These are phyloP conservation scores for Lentinula guzmanii DNA, from an alignment of 768 basidiomycete species.

Conservation along the genomic window DNA sequence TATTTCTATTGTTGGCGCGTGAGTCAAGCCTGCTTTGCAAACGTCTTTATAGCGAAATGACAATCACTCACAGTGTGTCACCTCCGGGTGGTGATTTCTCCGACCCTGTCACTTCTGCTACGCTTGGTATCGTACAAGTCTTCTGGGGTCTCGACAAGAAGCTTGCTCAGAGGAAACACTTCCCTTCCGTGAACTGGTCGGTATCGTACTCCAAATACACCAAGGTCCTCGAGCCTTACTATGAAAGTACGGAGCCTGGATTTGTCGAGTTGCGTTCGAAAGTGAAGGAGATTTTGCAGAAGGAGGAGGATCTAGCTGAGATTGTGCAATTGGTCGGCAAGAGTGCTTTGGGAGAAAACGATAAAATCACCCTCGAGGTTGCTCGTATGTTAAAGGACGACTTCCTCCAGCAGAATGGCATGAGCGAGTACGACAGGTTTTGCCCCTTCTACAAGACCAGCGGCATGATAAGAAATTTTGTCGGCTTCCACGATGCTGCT, in stretches of 20 bases:
- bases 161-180: constrained; percentile 97
- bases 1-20: constrained; percentile 99
- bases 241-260: constrained; percentile 87
- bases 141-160: constrained; percentile 99
- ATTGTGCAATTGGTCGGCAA: constrained; percentile 99
- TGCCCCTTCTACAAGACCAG: constrained; percentile 99
- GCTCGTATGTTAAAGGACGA: constrained; percentile 97
- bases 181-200: constrained; percentile 99
- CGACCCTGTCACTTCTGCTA: constrained; percentile 96
- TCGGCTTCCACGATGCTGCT: constrained; percentile 90
- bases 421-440: constrained; percentile 95
- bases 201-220: constrained; percentile 99
- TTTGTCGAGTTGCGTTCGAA: constrained; percentile 90
- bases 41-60: constrained; percentile 2
- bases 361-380: constrained; percentile 98
- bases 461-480: constrained; percentile 92
- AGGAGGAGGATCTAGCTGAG: constrained; percentile 97
- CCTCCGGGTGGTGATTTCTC: constrained; percentile 99
- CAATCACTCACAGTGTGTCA: constrained; percentile 61
- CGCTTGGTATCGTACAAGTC: constrained; percentile 97
- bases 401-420: constrained; percentile 97
- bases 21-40: constrained; percentile 29
- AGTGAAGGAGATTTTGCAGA: constrained; percentile 96
- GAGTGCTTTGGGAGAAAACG: constrained; percentile 91
- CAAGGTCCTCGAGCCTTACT: constrained; percentile 88